A percentile compares a stretch with the other conserved stretches of the same genome.
These are phyloP conservation scores for Ambrosia artemisiifolia DNA, from an alignment of 129 eudicot species.

Conservation along the genomic window DNA sequence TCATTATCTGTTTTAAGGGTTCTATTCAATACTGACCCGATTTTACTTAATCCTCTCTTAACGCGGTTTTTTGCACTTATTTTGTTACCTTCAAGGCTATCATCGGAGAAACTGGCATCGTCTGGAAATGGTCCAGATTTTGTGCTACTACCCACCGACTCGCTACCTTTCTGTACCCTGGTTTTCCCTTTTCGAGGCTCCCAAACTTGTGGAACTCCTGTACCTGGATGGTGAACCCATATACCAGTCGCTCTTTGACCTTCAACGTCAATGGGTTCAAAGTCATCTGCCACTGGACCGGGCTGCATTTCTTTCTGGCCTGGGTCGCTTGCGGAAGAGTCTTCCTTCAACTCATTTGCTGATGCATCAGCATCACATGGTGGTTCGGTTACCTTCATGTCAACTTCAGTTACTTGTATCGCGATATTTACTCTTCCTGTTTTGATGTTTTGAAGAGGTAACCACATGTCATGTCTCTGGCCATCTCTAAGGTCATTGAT, in stretches of 20 bases:
- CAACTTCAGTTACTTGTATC: constrained; percentile 55
- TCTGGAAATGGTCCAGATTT: constrained; percentile 21
- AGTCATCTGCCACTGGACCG: constrained; percentile 43
- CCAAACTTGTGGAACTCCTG: constrained; percentile 80
- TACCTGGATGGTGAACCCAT: constrained; percentile 91
- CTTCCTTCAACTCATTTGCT: constrained; percentile 25
- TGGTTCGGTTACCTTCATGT: constrained; percentile 46
- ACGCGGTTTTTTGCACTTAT: constrained; percentile 18
- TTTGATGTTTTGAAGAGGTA: constrained; percentile 71
- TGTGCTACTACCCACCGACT: constrained; percentile 30
- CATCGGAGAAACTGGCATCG: constrained; percentile 25
- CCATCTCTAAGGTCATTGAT: constrained; percentile 68
- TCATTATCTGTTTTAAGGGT: constrained; percentile 28
- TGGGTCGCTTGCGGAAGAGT: constrained; percentile 28
- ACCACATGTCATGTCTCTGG: constrained; percentile 83
- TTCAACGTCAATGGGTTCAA: constrained; percentile 66
- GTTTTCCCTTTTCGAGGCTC: constrained; percentile 77
- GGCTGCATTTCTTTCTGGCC: constrained; percentile 28
- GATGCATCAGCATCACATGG: constrained; percentile 33
- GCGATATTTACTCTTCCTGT: constrained; percentile 81
- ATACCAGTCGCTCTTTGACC: constrained; percentile 76
- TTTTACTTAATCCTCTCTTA: constrained; percentile 34
- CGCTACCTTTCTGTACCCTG: constrained; percentile 29
- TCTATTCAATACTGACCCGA: constrained; percentile 28
- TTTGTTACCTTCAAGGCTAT: constrained; percentile 26